phyloP scores from a whole-genome alignment of 768 basidiomycete genomes.

The Boletus vinaceobasis region DNA sequence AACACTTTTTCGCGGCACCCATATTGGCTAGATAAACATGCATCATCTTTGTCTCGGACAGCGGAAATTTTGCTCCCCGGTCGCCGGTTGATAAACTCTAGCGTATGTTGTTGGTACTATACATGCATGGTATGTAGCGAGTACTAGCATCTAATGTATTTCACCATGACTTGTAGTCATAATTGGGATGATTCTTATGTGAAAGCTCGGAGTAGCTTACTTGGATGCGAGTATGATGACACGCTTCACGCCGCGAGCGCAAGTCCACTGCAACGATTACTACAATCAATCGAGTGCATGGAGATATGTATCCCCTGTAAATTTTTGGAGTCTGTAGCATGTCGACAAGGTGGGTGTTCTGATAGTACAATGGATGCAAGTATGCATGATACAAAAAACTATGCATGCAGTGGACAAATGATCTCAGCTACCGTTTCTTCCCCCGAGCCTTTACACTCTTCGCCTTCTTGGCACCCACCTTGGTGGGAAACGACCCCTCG shows the following conservation, averaged over 20 bases:
- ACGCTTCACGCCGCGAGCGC: no score
- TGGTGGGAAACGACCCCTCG: slow-evolving; percentile 43
- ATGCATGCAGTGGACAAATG: no score
- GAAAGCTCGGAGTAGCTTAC: no score
- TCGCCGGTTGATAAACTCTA: background rate
- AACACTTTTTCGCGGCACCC: slow-evolving; percentile 40
- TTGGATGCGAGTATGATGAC: background rate
- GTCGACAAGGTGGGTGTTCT: background rate
- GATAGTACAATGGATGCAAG: background rate
- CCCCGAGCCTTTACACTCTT: slow-evolving; percentile 35
- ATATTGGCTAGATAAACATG: background rate
- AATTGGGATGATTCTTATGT: background rate
- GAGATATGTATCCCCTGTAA: no score
- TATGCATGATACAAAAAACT: background rate
- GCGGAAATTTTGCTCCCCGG: background rate
- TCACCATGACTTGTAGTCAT: background rate
- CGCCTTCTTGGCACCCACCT: slow-evolving; percentile 34
- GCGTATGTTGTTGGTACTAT: background rate
- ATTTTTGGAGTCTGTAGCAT: no score
- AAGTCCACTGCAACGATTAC: no score
- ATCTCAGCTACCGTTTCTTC: slow-evolving; percentile 37
- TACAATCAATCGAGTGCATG: no score
- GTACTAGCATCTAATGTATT: background rate
- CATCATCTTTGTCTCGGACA: background rate
- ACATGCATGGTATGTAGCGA: background rate